Evolutionary conservation across 1,139 yeast species (phyloP).

Genomic region (Suzukiozyma palmioleophila): DNA sequence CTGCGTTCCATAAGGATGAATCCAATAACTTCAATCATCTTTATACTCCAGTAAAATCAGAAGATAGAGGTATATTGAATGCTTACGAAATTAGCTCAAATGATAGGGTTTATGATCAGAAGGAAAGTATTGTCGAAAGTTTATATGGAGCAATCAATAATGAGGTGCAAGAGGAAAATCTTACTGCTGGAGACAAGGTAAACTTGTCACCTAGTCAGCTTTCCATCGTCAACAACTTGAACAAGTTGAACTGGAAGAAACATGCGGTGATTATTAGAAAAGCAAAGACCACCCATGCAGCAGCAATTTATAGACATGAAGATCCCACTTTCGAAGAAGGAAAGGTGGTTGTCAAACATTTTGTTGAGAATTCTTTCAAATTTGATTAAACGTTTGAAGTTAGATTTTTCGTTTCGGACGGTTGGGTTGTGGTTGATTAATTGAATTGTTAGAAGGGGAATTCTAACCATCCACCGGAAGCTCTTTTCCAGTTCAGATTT

Average conservation of each 20-base stretch:
- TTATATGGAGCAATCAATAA: constrained; percentile 53
- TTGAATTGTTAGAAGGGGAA: background rate
- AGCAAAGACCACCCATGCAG: constrained; percentile 73
- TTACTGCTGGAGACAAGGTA: constrained; percentile 33
- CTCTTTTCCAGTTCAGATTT: too few species aligned
- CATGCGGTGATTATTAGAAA: constrained; percentile 64
- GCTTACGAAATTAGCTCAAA: constrained; percentile 15
- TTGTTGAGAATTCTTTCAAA: constrained; percentile 40
- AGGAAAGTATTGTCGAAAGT: constrained; percentile 55
- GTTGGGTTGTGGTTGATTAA: background rate
- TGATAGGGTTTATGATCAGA: constrained; percentile 44
- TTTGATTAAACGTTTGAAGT: constrained; percentile 6
- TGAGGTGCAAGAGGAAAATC: constrained; percentile 26
- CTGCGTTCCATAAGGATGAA: constrained; percentile 17
- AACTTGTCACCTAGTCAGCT: constrained; percentile 41
- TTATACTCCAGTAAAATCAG: constrained; percentile 13
- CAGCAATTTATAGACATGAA: constrained; percentile 63
- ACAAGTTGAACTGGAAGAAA: constrained; percentile 61
- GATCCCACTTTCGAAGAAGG: constrained; percentile 63
- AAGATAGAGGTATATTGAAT: constrained; percentile 6
- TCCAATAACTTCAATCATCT: constrained; percentile 29
- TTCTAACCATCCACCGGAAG: background rate
- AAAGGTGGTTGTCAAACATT: constrained; percentile 59
- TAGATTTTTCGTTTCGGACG: background rate
- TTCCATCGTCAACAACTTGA: constrained; percentile 52